These are phyloP conservation scores for Beauveria bassiana DNA, from an alignment of 2,329 filamentous ascomycete genomes.

Conservation along the genomic window DNA sequence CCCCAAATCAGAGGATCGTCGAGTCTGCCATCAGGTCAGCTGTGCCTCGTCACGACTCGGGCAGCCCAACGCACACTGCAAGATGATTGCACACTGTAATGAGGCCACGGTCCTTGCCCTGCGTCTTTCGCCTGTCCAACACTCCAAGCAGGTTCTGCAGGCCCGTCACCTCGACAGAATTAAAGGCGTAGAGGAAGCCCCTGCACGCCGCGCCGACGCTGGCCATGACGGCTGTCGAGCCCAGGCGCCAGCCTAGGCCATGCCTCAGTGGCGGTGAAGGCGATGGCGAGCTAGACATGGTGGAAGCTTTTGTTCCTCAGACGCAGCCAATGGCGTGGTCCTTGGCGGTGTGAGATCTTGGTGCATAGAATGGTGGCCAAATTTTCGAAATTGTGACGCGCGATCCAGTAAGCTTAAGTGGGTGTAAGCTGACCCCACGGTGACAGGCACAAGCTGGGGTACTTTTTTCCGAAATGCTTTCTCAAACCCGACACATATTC, in stretches of 20 bases:
- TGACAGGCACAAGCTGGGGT: background rate
- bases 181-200: conserved; percentile 67
- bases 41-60: background rate
- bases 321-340: conserved; percentile 9
- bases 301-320: conserved; percentile 2
- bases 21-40: conserved; percentile 47
- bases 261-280: conserved; percentile 34
- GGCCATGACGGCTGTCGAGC: conserved; percentile 69
- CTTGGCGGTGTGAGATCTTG: background rate
- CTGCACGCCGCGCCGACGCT: conserved; percentile 63
- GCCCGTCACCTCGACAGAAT: conserved; percentile 67
- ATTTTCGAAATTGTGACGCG: background rate
- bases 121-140: conserved; percentile 62
- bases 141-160: conserved; percentile 67
- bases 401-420: background rate
- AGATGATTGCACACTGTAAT: conserved; percentile 57
- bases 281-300: conserved; percentile 15
- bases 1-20: conserved; percentile 97
- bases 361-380: background rate
- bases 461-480: background rate
- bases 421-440: background rate
- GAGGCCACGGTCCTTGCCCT: conserved; percentile 63
- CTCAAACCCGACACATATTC: background rate
- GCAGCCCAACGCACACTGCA: conserved; percentile 27
- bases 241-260: conserved; percentile 61